Conservation (phyloP, 306 rosid species). For the Lithocarpus polystachyus region DNA sequence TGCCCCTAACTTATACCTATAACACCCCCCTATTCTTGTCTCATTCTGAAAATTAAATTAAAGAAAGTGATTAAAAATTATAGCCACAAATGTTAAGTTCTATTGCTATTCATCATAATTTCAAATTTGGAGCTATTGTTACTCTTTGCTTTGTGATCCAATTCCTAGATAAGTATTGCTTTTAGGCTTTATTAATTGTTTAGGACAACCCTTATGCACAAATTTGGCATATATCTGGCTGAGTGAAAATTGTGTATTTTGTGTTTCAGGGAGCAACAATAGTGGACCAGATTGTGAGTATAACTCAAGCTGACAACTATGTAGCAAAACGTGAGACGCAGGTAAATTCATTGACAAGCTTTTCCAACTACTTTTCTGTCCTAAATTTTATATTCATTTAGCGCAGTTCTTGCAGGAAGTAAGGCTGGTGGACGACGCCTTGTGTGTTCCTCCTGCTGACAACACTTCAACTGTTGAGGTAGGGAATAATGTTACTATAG, state of each 20-base stretch:
- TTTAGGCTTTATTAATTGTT: not conserved
- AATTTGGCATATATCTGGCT: not conserved
- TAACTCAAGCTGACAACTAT: constrained; percentile 69
- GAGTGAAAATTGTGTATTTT: constrained; percentile 20
- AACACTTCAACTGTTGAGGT: constrained; percentile 53
- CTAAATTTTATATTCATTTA: constrained; percentile 17
- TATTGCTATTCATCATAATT: not conserved
- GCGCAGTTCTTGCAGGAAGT: constrained; percentile 59
- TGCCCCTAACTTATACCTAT: no score
- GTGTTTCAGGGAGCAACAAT: constrained; percentile 87
- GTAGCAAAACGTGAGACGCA: constrained; percentile 49
- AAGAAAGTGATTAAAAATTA: not conserved
- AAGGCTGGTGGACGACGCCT: constrained; percentile 51
- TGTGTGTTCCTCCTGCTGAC: constrained; percentile 44
- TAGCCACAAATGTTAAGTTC: not conserved
- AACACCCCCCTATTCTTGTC: not conserved
- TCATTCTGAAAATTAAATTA: not conserved
- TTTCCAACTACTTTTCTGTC: not conserved
- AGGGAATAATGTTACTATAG: not conserved
- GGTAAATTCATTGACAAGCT: constrained; percentile 28
- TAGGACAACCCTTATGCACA: not conserved
- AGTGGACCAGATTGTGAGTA: constrained; percentile 76
- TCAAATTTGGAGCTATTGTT: not conserved
- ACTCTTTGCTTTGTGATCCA: not conserved
- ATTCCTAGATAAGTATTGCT: not conserved